phyloP scores from a whole-genome alignment of 2,329 filamentous ascomycete species.

The Pseudogymnoascus sp. region DNA sequence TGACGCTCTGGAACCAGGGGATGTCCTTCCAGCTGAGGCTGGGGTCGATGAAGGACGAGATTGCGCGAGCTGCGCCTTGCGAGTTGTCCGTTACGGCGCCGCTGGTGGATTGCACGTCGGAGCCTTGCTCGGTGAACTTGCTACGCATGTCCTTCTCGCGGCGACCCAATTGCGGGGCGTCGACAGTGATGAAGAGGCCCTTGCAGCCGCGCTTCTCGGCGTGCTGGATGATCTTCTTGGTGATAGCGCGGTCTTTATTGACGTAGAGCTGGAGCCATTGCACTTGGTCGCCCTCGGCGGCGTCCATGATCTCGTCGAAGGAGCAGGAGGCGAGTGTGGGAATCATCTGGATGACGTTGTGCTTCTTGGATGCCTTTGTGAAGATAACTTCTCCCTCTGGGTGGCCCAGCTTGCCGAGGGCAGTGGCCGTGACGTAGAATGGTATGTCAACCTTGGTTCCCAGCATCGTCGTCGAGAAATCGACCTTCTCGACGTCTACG shows the following conservation, averaged over 20 bases:
- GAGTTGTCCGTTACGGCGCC: conserved; percentile 71
- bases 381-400: conserved; percentile 89
- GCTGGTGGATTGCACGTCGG: conserved; percentile 62
- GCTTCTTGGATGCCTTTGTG: conserved; percentile 72
- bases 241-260: conserved; percentile 90
- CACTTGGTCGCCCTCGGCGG: conserved; percentile 66
- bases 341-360: conserved; percentile 96
- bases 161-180: conserved; percentile 88
- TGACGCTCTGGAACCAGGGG: conserved; percentile 84
- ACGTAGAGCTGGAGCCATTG: conserved; percentile 96
- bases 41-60: conserved; percentile 95
- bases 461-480: conserved; percentile 88
- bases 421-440: conserved; percentile 94
- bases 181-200: conserved; percentile 95
- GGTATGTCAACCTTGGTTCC: conserved; percentile 76
- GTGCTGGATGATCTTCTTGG: conserved; percentile 80
- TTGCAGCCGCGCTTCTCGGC: conserved; percentile 88
- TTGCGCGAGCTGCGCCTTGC: conserved; percentile 89
- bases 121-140: conserved; percentile 79
- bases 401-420: conserved; percentile 88
- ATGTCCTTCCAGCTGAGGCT: conserved; percentile 89
- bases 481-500: conserved; percentile 79
- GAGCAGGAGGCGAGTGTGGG: conserved; percentile 93
- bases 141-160: conserved; percentile 96
- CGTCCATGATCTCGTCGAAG: conserved; percentile 95